A percentile compares a stretch with the other conserved stretches of the same genome.
Evolutionary conservation across 768 basidiomycete species (phyloP).

Genomic region (Hericium rajendrae): DNA sequence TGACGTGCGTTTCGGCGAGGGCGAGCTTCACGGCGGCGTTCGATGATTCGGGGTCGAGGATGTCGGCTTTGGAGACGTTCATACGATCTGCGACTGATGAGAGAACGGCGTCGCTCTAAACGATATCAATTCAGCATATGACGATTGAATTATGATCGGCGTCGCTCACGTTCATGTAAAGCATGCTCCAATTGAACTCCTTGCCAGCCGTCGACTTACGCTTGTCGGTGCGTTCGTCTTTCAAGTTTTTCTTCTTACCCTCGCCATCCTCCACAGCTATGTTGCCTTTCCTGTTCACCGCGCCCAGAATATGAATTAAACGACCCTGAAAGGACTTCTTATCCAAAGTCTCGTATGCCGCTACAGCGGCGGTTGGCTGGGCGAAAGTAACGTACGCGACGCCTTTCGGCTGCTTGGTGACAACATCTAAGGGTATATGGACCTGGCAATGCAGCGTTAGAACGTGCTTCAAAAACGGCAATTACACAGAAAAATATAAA

Average conservation of each 20-base stretch:
- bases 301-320: conserved; percentile 81
- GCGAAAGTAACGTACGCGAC: conserved; percentile 51
- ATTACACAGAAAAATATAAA: not conserved
- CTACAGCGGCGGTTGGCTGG: conserved; percentile 38
- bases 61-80: conserved; percentile 77
- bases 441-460: conserved; percentile 25
- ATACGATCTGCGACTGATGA: conserved; percentile 86
- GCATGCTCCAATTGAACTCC: conserved; percentile 86
- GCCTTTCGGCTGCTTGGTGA: conserved; percentile 43
- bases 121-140: conserved; percentile 10
- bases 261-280: conserved; percentile 31
- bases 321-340: conserved; percentile 86
- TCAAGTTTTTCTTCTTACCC: conserved; percentile 43
- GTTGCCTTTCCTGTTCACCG: conserved; percentile 55
- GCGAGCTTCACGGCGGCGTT: conserved; percentile 91
- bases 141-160: conserved; percentile 10
- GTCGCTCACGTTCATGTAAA: conserved; percentile 86
- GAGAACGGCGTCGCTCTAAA: conserved; percentile 88
- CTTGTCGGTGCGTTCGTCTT: conserved; percentile 47
- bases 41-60: conserved; percentile 75
- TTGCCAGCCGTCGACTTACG: conserved; percentile 61
- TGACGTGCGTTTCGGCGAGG: conserved; percentile 91
- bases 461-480: not conserved
- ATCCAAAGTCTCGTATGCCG: conserved; percentile 73
- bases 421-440: conserved; percentile 45